Percentiles rank a stretch among this genome's conserved stretches.
Evolutionary conservation across 768 basidiomycete species (phyloP).

Genomic region (Phaffia australis): DNA sequence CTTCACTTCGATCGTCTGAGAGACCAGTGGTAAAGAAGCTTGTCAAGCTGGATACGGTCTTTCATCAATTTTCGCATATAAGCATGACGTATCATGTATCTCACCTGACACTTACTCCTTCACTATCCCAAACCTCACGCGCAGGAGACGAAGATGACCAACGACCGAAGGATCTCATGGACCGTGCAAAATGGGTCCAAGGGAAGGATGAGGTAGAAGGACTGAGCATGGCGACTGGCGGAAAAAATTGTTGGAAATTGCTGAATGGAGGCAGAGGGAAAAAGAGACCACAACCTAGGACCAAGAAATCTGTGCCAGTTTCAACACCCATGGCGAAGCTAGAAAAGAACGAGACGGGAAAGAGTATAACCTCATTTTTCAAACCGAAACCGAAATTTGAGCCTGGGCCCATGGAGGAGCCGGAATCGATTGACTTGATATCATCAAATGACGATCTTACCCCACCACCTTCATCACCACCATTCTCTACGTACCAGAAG

Average conservation of each 20-base stretch:
- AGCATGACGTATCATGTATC: constrained; percentile 9
- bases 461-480: no score
- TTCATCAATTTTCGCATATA: constrained; percentile 23
- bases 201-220: constrained; percentile 2
- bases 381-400: no score
- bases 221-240: constrained; percentile 11
- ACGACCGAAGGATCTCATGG: constrained; percentile 1
- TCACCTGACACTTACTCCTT: constrained; percentile 8
- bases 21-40: not conserved
- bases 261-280: not conserved
- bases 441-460: no score
- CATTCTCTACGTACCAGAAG: no score
- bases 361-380: no score
- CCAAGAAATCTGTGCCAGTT: no score
- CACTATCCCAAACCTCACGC: no score
- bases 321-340: no score
- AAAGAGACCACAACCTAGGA: not conserved
- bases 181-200: constrained; percentile 11
- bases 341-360: no score
- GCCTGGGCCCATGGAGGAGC: no score
- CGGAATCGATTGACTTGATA: no score
- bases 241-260: constrained; percentile 19
- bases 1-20: not conserved
- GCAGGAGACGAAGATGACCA: not conserved
- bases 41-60: constrained; percentile 1